Evolutionary conservation across 1,139 yeast species (phyloP).

Genomic region (Pichia sp.): DNA sequence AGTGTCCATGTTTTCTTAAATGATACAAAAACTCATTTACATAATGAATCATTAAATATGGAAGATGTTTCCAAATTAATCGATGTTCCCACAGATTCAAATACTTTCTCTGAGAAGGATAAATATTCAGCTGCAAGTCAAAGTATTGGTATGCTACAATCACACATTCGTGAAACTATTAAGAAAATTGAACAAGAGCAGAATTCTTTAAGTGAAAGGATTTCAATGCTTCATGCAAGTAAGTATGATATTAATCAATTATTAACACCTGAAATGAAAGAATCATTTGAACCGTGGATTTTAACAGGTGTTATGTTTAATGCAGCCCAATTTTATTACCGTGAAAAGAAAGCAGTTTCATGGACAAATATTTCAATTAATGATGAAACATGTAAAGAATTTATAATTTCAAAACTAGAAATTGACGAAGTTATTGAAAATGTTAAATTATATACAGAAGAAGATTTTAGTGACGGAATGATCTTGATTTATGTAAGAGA

Average conservation of each 20-base stretch:
- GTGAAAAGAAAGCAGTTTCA: constrained; percentile 12
- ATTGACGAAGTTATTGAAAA: constrained; percentile 25
- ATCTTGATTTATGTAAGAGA: constrained; percentile 29
- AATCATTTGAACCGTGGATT: constrained; percentile 29
- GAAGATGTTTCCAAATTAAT: neutral
- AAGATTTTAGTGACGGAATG: constrained; percentile 26
- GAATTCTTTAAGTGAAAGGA: neutral
- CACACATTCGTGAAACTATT: constrained; percentile 16
- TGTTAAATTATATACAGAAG: constrained; percentile 19
- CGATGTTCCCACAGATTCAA: neutral
- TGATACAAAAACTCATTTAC: constrained; percentile 4
- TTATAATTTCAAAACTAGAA: constrained; percentile 14
- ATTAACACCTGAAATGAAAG: constrained; percentile 17
- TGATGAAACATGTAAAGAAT: constrained; percentile 23
- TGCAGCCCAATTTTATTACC: constrained; percentile 27
- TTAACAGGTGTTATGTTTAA: constrained; percentile 29
- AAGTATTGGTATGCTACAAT: constrained; percentile 5
- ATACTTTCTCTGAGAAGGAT: constrained; percentile 7
- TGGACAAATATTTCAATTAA: constrained; percentile 26
- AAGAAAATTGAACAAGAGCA: constrained; percentile 14
- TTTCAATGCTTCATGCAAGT: constrained; percentile 1
- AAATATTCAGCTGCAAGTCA: constrained; percentile 14
- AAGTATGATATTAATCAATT: constrained; percentile 25
- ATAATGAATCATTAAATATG: constrained; percentile 11
- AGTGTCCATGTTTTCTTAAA: constrained; percentile 11